These are phyloP conservation scores for Amanita pseudoporphyria DNA, from an alignment of 768 basidiomycete genomes.

Conservation along the genomic window DNA sequence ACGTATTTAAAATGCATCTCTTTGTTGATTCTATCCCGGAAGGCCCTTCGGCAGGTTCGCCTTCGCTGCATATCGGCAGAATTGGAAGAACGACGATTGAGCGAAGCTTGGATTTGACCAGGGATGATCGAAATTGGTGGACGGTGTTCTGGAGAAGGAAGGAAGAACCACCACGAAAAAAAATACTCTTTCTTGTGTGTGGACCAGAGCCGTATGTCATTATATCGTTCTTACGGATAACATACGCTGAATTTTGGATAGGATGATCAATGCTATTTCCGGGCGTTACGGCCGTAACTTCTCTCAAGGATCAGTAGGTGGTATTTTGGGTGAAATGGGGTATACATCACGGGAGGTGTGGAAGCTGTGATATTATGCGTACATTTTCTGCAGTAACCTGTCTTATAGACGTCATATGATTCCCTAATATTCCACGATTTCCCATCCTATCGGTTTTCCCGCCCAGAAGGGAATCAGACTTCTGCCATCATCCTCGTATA, in stretches of 20 bases:
- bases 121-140: slow-evolving; percentile 25
- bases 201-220: slow-evolving; percentile 73
- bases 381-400: background rate
- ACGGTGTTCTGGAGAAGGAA: slow-evolving; percentile 16
- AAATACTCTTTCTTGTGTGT: slow-evolving; percentile 65
- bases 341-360: slow-evolving; percentile 54
- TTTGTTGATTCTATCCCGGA: slow-evolving; percentile 49
- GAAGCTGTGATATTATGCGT: slow-evolving; percentile 38
- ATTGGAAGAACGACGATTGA: slow-evolving; percentile 44
- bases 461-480: slow-evolving; percentile 81
- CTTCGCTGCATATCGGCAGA: slow-evolving; percentile 34
- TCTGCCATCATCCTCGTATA: slow-evolving; percentile 38
- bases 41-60: slow-evolving; percentile 15
- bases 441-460: slow-evolving; percentile 74
- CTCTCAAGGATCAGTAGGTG: slow-evolving; percentile 66
- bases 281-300: slow-evolving; percentile 70
- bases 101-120: slow-evolving; percentile 24
- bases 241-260: slow-evolving; percentile 18
- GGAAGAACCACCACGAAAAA: slow-evolving; percentile 17
- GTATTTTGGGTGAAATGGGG: slow-evolving; percentile 56
- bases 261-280: slow-evolving; percentile 68
- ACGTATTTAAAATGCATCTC: slow-evolving; percentile 44
- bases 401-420: background rate
- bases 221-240: background rate
- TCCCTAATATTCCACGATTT: slow-evolving; percentile 24